Conservation (phyloP, 345 rosid genomes). For the Salix koriyanagi region DNA sequence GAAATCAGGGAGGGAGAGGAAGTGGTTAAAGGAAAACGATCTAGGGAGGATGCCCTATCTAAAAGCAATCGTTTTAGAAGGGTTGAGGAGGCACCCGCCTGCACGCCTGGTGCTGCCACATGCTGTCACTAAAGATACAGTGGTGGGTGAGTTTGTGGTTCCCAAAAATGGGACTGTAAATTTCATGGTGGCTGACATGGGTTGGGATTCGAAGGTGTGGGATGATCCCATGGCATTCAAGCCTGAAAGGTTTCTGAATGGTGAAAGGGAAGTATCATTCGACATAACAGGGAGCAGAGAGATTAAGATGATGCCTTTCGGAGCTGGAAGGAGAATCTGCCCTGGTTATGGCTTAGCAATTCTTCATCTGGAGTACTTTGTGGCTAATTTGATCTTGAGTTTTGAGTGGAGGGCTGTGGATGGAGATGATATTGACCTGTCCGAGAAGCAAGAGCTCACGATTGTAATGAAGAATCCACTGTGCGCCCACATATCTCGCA, state of each 20-base stretch:
- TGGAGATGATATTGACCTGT: slow-evolving; percentile 8
- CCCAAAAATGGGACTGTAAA: slow-evolving; percentile 6
- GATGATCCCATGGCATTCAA: slow-evolving; percentile 21
- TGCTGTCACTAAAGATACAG: slow-evolving; percentile 5
- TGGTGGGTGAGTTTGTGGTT: background rate
- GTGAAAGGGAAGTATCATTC: background rate
- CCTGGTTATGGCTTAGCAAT: slow-evolving; percentile 14
- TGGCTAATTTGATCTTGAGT: slow-evolving; percentile 15
- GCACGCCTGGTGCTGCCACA: slow-evolving; percentile 9
- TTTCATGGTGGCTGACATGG: slow-evolving; percentile 18
- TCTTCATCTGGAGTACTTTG: slow-evolving; percentile 19
- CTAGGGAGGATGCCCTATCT: slow-evolving; percentile 12
- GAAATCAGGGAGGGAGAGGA: background rate
- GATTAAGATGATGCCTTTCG: slow-evolving; percentile 25
- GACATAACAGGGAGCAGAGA: slow-evolving; percentile 14
- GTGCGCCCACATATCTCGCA: background rate
- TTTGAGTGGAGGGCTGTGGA: slow-evolving; percentile 16
- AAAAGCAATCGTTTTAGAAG: slow-evolving; percentile 14
- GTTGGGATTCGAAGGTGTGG: slow-evolving; percentile 16
- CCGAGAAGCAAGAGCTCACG: slow-evolving; percentile 6
- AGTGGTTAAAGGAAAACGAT: slow-evolving; percentile 5
- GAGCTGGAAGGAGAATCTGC: slow-evolving; percentile 18
- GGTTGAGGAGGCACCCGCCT: slow-evolving; percentile 18
- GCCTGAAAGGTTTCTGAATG: slow-evolving; percentile 17
- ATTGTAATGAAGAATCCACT: slow-evolving; percentile 5